Evolutionary conservation across 202 grass and related monocot genomes (phyloP), one percentile per base, ranked within the genome.

Genomic region (Zoysia matrella): DNA sequence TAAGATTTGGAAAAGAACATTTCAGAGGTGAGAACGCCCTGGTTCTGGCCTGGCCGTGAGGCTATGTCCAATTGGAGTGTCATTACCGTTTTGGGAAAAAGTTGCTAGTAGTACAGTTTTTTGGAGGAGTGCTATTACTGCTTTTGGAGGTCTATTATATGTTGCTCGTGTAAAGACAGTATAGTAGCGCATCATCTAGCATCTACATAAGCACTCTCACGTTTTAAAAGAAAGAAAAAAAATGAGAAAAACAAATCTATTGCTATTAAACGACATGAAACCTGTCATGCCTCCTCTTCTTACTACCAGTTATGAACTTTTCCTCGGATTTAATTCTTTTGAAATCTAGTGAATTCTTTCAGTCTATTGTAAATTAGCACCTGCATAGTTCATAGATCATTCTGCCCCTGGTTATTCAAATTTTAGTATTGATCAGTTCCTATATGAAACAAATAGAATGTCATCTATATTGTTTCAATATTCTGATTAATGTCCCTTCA

Each of bases 401-500:
- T 11, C 8, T 63, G 22, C 8, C 9, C 36, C 7, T 63, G 22
- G 8, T 40, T 63, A 63, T 40, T 63, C 60, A 63, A 3, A 11
- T 78, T 15, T 41, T 46, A 15, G 18, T 9, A 39, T 44, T 78
- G 12, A 36, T 69, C 60, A 63, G 50, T 40, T 55, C 62, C 16
- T 30, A 30, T 69, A 5, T 67, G 14, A 4, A 53, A 49, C 67
- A 60, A 44, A n/a, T 22, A 82, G 15, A 3, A 0, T 73, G 1
- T 7, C 3, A 11, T 45, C 43, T 74, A 9, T 14, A 8, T 69
- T 79, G 7, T 77, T 86, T 75, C 13, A 45, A 0, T 65, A 13
- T 63, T 79, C 80, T 80, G 62, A 65, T 74, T 63, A 52, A 52
- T 18, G 39, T 58, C 51, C 50, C 4, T 61, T 60, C 67, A 15